Evolutionary conservation across 2,329 filamentous ascomycete genomes (phyloP), one percentile per base, ranked within the genome.

Genomic region (Cadophora luteo-olivacea): DNA sequence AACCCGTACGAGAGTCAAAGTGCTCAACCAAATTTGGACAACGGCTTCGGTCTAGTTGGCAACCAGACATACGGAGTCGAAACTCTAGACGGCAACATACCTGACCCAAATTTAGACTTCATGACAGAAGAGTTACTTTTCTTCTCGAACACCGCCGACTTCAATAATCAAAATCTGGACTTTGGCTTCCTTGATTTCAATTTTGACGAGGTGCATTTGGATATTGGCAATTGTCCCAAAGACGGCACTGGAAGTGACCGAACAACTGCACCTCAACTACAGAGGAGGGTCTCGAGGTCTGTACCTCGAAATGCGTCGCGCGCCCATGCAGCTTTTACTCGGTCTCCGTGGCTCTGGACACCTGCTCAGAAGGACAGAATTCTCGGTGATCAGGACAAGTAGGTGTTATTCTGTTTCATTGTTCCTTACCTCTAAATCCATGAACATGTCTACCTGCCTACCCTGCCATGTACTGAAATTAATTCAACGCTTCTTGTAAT

Each of bases 331-430:
- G 72, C 72, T 12, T 73, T 73, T 54, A 64, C 66, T 60, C 68
- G 69, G 25, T 73, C 72, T 24, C 72, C 69, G 16, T 73, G 72
- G 72, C 66, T 73, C 9, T 73, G 64, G 60, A 73, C 51, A 38
- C 72, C 72, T 45, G 61, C 62, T 16, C 58, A 65, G 33, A 54
- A 58, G 14, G 72, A 73, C 60, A 41, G 55, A 33, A 22, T 49
- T 16, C 60, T 73, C 4, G 65, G 52, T 22, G 69, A 73, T 48
- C 45, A 65, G 58, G 66, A 68, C 16, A 70, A 72, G 41, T 45
- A 45, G 4, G 41, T 45, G 12, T 45, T 19, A 11, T 45, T 6
- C 41, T 19, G 4, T 5, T 38, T 19, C 41, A 45, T 45, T 5
- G 16, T 14, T 45, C 41, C 41, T 19, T 11, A 6, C 41, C 4